Conservation (phyloP, 1,284 basidiomycete genomes). For the Apiotrichum montevideense region DNA sequence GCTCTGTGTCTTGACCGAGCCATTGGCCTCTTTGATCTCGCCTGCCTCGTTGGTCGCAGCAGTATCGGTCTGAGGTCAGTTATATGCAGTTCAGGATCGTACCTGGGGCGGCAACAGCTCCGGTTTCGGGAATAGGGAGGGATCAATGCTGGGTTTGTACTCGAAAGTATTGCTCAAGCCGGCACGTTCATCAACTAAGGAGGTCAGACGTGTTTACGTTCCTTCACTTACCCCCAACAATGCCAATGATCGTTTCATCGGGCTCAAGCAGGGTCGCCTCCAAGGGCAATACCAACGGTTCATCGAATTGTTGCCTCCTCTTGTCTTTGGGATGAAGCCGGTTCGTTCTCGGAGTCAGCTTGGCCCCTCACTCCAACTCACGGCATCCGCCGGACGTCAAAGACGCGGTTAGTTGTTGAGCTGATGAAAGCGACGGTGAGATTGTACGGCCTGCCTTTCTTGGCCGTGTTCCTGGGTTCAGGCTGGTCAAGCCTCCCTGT, state of each 20-base stretch:
- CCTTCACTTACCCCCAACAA: conserved; percentile 20
- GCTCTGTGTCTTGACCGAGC: neutral
- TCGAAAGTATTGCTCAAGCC: conserved; percentile 25
- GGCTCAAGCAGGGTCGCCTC: conserved; percentile 14
- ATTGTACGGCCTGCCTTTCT: conserved; percentile 10
- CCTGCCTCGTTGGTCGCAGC: no score
- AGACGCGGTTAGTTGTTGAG: conserved; percentile 15
- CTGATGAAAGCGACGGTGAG: conserved; percentile 16
- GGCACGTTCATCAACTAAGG: conserved; percentile 32
- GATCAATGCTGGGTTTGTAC: conserved; percentile 19
- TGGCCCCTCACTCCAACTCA: neutral
- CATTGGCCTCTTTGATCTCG: no score
- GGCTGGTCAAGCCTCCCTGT: neutral
- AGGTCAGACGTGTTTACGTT: no score
- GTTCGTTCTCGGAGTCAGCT: no score
- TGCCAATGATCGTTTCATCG: conserved; percentile 18
- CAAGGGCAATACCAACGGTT: neutral
- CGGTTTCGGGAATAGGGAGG: conserved; percentile 16
- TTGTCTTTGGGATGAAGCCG: no score
- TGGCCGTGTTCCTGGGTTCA: neutral
- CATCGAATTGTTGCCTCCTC: no score
- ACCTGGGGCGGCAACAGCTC: neutral
- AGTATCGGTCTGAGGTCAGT: no score
- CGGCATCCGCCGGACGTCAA: conserved; percentile 11
- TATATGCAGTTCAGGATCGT: no score